A percentile compares a stretch with the other conserved stretches of the same genome.
Conservation (phyloP, 768 basidiomycete species). For the Rossbeevera mucosa region DNA sequence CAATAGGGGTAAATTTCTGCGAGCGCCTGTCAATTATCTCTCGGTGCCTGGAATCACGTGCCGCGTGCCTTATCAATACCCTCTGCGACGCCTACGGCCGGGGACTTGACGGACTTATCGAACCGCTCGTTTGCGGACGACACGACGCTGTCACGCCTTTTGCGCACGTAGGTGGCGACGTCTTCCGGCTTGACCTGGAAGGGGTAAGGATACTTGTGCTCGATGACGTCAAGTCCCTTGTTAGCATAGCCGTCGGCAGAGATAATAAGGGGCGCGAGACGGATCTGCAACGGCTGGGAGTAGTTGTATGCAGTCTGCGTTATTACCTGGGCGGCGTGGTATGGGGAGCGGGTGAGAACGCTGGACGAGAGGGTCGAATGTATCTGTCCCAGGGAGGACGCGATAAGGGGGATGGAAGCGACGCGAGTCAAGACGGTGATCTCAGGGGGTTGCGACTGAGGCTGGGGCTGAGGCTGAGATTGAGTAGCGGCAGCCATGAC, state of each 20-base stretch:
- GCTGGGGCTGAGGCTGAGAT: slow-evolving; percentile 18
- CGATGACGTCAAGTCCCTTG: slow-evolving; percentile 69
- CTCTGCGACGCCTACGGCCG: slow-evolving; percentile 57
- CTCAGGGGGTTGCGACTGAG: slow-evolving; percentile 38
- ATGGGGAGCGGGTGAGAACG: slow-evolving; percentile 58
- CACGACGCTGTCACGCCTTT: slow-evolving; percentile 51
- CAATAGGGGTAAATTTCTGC: slow-evolving; percentile 68
- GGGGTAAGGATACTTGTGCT: slow-evolving; percentile 69
- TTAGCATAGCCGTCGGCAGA: slow-evolving; percentile 65
- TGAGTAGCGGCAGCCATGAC: slow-evolving; percentile 37
- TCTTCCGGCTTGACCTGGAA: slow-evolving; percentile 75
- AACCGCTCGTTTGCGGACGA: slow-evolving; percentile 56
- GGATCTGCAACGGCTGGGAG: slow-evolving; percentile 61
- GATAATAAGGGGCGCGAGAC: slow-evolving; percentile 60
- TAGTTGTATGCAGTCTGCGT: slow-evolving; percentile 56
- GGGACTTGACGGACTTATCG: slow-evolving; percentile 60
- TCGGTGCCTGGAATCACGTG: slow-evolving; percentile 16
- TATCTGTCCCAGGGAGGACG: slow-evolving; percentile 56
- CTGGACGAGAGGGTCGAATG: slow-evolving; percentile 57
- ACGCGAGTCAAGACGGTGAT: slow-evolving; percentile 61
- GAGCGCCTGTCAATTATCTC: slow-evolving; percentile 9
- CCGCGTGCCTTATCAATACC: slow-evolving; percentile 68
- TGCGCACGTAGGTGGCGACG: slow-evolving; percentile 54
- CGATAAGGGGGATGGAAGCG: slow-evolving; percentile 69
- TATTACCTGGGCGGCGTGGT: slow-evolving; percentile 59